Conservation (phyloP, 164 flowering plant species). For the Nelumbo lutea region DNA sequence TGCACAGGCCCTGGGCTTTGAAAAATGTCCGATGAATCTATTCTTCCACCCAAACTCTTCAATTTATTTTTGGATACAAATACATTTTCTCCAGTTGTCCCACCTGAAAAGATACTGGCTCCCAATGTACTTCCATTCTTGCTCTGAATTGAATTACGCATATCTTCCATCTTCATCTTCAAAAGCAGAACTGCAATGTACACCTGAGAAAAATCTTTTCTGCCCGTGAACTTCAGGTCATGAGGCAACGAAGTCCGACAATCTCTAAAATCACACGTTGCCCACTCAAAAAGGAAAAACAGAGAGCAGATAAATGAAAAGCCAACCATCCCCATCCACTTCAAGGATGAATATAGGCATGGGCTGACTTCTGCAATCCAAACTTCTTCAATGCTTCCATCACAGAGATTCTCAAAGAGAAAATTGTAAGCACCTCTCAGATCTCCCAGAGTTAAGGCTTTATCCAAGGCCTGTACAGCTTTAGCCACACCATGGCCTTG, state of each 20-base stretch:
- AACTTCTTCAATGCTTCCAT: constrained; percentile 49
- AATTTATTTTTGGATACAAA: constrained; percentile 18
- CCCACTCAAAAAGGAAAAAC: constrained; percentile 96
- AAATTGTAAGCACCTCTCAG: constrained; percentile 49
- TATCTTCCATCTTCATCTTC: constrained; percentile 49
- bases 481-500: constrained; percentile 66
- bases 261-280: constrained; percentile 88
- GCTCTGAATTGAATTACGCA: constrained; percentile 21
- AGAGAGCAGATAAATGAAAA: constrained; percentile 59
- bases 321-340: constrained; percentile 60
- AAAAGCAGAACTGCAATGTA: constrained; percentile 62
- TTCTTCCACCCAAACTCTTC: constrained; percentile 23
- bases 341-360: constrained; percentile 64
- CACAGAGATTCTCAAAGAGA: constrained; percentile 65
- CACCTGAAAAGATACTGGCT: constrained; percentile 16
- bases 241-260: constrained; percentile 46
- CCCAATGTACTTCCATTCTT: constrained; percentile 21
- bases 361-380: constrained; percentile 85
- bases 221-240: constrained; percentile 64
- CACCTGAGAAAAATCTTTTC: constrained; percentile 71
- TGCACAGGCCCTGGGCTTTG: constrained; percentile 87
- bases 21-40: constrained; percentile 36
- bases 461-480: constrained; percentile 79
- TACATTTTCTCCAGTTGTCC: constrained; percentile 21
- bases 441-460: constrained; percentile 70